A percentile compares a stretch with the other conserved stretches of the same genome.
phyloP scores from a whole-genome alignment of 1,139 yeast species.

The Hansenula lynferdii region DNA sequence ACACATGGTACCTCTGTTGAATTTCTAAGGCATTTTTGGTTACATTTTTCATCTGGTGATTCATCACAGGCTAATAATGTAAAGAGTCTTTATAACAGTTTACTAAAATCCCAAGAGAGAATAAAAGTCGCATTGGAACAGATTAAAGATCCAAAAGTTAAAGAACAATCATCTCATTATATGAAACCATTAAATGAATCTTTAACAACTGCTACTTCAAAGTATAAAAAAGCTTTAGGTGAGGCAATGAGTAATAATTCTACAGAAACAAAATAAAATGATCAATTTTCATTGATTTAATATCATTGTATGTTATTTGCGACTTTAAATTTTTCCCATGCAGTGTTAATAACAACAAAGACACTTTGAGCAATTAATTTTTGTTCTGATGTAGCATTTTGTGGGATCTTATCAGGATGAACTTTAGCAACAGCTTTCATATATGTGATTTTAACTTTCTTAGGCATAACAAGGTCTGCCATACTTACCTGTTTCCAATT shows the following conservation, averaged over 20 bases:
- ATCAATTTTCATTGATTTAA: neutral
- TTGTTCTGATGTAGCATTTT: slow-evolving; percentile 49
- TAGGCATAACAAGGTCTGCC: slow-evolving; percentile 83
- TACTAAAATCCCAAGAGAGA: slow-evolving; percentile 43
- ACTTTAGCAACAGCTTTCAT: slow-evolving; percentile 92
- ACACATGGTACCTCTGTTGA: slow-evolving; percentile 68
- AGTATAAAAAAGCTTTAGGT: slow-evolving; percentile 27
- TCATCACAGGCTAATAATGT: slow-evolving; percentile 43
- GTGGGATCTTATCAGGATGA: slow-evolving; percentile 86
- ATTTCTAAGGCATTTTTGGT: slow-evolving; percentile 68
- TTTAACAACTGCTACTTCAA: slow-evolving; percentile 32
- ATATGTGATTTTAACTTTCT: slow-evolving; percentile 80
- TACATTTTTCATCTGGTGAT: slow-evolving; percentile 54
- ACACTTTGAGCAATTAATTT: slow-evolving; percentile 86
- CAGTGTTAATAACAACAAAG: slow-evolving; percentile 74
- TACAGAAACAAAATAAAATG: neutral
- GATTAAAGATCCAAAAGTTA: slow-evolving; percentile 23
- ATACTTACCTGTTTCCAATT: slow-evolving; percentile 62
- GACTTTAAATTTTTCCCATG: slow-evolving; percentile 85
- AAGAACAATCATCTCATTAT: slow-evolving; percentile 23
- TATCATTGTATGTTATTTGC: slow-evolving; percentile 37
- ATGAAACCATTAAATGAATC: slow-evolving; percentile 35
- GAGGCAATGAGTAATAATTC: slow-evolving; percentile 1
- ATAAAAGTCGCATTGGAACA: slow-evolving; percentile 31
- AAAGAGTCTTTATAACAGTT: slow-evolving; percentile 39